Base-by-base conservation (phyloP, 192 early-diverging fungal species). In the Coemansia sp. region DNA sequence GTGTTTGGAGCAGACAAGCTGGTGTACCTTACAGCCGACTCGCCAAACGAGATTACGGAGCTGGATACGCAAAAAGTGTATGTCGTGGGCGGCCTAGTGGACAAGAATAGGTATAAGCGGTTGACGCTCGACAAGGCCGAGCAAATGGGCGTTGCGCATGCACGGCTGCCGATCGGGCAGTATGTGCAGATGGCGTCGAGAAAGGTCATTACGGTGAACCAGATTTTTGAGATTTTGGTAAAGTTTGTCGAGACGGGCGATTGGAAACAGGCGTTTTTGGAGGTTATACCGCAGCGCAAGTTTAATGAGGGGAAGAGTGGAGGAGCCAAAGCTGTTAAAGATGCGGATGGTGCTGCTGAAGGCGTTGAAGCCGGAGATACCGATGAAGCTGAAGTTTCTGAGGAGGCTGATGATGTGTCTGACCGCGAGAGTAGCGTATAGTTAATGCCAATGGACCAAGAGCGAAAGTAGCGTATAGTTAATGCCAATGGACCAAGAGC, bases 71-170 rank as follows among this genome's bases (percentile, higher is more conserved):
- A 64, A 0, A 92, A 90, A 49, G 78, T 87, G 4, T 98, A 98
- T 72, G 68, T 98, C 14, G 89, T 98, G 69, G 97, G 97, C 35
- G 94, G 94, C 0, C 85, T 98, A 50, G 97, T 98, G 1, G 97
- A 98, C 65, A 92, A 91, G 67, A 98, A 98, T 65, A 77, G 95
- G 39, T 81, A 94, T 71, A 90, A 90, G 65, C 65, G 79, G 11
- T 67, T 97, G 39, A 96, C 94, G 53, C 87, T 88, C 27, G 73
- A 91, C 21, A 89, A 92, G 72, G 95, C 97, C 2, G 68, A 84
- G 55, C 67, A 86, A 32, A 85, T 86, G 57, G 90, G 91, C 24
- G 88, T 96, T 17, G 68, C 73, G 0, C 88, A 89, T 8, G 94
- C 85, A 23, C 85, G 87, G 65, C 84, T 98, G 56, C 95, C 95